phyloP scores from a whole-genome alignment of 2,329 filamentous ascomycete species.

The Aspergillus luchuensis region DNA sequence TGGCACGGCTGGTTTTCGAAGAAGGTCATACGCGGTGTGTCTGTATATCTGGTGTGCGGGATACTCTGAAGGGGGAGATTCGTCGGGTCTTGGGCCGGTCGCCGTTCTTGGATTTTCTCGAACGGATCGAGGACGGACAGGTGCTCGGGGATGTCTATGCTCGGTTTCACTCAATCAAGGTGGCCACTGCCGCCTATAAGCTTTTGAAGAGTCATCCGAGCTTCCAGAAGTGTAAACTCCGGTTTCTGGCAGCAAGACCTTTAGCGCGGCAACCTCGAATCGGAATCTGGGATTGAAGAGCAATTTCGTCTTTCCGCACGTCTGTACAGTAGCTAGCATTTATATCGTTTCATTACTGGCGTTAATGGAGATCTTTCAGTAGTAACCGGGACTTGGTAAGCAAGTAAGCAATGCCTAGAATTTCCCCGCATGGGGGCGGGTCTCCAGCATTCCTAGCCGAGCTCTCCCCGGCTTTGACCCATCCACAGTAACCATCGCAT shows the following conservation, averaged over 20 bases:
- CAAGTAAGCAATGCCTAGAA: too few relatives aligned
- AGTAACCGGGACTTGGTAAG: too few relatives aligned
- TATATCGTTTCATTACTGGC: too few relatives aligned
- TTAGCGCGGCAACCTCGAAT: not conserved
- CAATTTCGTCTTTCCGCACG: not conserved
- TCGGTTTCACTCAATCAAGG: slow-evolving; percentile 27
- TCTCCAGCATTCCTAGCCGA: too few relatives aligned
- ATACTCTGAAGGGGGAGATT: slow-evolving; percentile 14
- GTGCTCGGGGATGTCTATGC: slow-evolving; percentile 15
- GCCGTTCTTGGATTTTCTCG: slow-evolving; percentile 17
- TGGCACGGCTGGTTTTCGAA: slow-evolving; percentile 24
- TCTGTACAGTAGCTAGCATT: too few relatives aligned
- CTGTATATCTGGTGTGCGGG: slow-evolving; percentile 18
- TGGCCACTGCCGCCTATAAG: slow-evolving; percentile 16
- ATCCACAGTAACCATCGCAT: too few relatives aligned
- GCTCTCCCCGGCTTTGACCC: too few relatives aligned
- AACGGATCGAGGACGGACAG: slow-evolving; percentile 19
- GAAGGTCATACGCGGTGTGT: slow-evolving; percentile 32
- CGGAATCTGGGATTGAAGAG: not conserved
- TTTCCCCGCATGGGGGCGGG: too few relatives aligned
- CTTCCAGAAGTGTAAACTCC: slow-evolving; percentile 19
- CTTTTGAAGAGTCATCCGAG: slow-evolving; percentile 16
- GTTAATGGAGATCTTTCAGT: too few relatives aligned
- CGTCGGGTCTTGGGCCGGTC: slow-evolving; percentile 13
- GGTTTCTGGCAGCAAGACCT: slow-evolving; percentile 18